phyloP scores from a whole-genome alignment of 2,329 filamentous ascomycete species.

The Trichoderma polysporum region DNA sequence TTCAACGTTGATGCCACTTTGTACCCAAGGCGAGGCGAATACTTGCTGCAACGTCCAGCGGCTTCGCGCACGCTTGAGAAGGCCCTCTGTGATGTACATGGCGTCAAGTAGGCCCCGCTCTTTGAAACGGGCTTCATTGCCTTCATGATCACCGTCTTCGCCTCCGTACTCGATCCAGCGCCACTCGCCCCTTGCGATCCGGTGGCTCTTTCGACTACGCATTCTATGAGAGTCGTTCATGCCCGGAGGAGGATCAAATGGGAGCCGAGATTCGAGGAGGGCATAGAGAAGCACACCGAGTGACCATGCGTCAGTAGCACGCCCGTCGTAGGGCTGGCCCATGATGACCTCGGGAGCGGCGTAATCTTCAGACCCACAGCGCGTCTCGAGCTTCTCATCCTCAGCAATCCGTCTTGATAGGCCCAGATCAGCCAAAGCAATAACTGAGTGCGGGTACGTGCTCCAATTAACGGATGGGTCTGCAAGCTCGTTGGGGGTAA shows the following conservation, averaged over 20 bases:
- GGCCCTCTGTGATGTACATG: conserved; percentile 75
- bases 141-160: conserved; percentile 83
- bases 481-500: conserved; percentile 67
- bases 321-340: conserved; percentile 91
- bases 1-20: conserved; percentile 67
- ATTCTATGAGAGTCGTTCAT: conserved; percentile 74
- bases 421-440: conserved; percentile 88
- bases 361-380: conserved; percentile 96
- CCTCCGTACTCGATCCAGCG: conserved; percentile 85
- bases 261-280: conserved; percentile 85
- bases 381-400: conserved; percentile 84
- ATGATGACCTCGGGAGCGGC: conserved; percentile 95
- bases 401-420: conserved; percentile 82
- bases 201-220: conserved; percentile 80
- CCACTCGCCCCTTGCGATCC: conserved; percentile 96
- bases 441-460: conserved; percentile 75
- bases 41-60: conserved; percentile 76
- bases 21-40: conserved; percentile 72
- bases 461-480: conserved; percentile 65
- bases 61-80: conserved; percentile 78
- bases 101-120: conserved; percentile 70
- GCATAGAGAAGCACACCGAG: conserved; percentile 91
- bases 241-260: conserved; percentile 85
- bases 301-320: conserved; percentile 91
- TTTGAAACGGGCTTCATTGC: conserved; percentile 58